phyloP scores from a whole-genome alignment of 1,139 yeast species.

The Arxiozyma slooffiae region DNA sequence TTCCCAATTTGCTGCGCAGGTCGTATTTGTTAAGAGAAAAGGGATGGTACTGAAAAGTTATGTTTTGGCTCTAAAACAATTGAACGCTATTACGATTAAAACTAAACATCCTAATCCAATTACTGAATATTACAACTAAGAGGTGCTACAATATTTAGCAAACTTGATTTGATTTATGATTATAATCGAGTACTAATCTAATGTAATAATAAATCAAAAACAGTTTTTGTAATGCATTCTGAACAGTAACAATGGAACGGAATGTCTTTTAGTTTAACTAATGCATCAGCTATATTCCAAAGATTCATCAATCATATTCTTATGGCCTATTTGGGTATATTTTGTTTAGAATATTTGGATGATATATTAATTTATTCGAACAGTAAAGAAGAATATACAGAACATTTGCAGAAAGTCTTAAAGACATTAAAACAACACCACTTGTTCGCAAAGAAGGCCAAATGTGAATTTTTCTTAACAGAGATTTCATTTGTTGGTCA shows the following conservation, averaged over 20 bases:
- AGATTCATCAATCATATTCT: conserved; percentile 1
- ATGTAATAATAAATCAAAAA: conserved; percentile 1
- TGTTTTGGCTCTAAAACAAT: conserved; percentile 19
- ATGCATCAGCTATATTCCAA: conserved; percentile 7
- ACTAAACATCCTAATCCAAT: conserved; percentile 18
- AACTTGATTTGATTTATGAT: conserved; percentile 4
- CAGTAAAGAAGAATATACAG: no score
- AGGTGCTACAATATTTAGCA: conserved; percentile 4
- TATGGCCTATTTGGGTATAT: not conserved
- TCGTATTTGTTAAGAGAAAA: conserved; percentile 8
- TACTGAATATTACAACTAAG: conserved; percentile 10
- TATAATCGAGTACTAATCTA: conserved; percentile 5
- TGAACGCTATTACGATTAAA: conserved; percentile 14
- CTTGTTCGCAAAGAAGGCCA: no score
- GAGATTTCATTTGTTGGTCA: no score
- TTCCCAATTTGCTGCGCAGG: conserved; percentile 3
- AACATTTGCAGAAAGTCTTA: no score
- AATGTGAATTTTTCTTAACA: no score
- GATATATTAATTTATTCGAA: not conserved
- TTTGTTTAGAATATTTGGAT: not conserved
- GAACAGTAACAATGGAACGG: conserved; percentile 8
- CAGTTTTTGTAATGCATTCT: conserved; percentile 4
- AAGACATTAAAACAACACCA: no score
- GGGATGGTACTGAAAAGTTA: conserved; percentile 13
- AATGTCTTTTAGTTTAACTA: conserved; percentile 8